A percentile compares a stretch with the other conserved stretches of the same genome.
These are phyloP conservation scores for Endocarpon pusillum DNA, from an alignment of 495 filamentous ascomycete species.

Conservation along the genomic window DNA sequence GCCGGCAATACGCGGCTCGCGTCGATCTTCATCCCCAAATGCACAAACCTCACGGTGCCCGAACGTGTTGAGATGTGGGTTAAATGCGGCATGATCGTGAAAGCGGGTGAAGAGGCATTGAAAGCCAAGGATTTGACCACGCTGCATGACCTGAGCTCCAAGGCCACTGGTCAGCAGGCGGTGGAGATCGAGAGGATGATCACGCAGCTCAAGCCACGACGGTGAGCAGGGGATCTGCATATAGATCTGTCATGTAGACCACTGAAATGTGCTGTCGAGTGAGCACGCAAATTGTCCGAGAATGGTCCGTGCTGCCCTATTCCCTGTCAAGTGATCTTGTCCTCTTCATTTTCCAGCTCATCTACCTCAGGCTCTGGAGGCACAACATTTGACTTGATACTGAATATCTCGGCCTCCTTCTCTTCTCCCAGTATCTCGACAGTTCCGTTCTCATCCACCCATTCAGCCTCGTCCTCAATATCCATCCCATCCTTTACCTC, in stretches of 20 bases:
- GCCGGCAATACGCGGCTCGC: slow-evolving; percentile 86
- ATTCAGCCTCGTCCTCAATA: slow-evolving; percentile 23
- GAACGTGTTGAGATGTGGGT: slow-evolving; percentile 85
- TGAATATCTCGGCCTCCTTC: neutral
- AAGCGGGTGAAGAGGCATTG: slow-evolving; percentile 84
- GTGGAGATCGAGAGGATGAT: slow-evolving; percentile 47
- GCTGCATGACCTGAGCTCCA: slow-evolving; percentile 38
- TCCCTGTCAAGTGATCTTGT: slow-evolving; percentile 28
- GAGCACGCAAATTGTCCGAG: neutral
- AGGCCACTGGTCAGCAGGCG: slow-evolving; percentile 35
- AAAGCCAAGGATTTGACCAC: slow-evolving; percentile 60
- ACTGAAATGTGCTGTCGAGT: neutral
- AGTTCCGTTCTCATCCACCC: slow-evolving; percentile 12
- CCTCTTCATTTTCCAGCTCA: slow-evolving; percentile 21
- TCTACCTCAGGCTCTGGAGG: slow-evolving; percentile 4
- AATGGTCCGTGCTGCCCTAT: neutral
- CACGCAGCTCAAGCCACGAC: slow-evolving; percentile 32
- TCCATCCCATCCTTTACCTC: slow-evolving; percentile 8
- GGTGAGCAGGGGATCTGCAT: slow-evolving; percentile 15
- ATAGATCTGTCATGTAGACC: slow-evolving; percentile 1
- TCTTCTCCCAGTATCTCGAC: neutral
- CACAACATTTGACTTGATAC: slow-evolving; percentile 4
- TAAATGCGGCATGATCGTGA: slow-evolving; percentile 79
- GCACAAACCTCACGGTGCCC: slow-evolving; percentile 39
- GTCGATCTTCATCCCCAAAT: slow-evolving; percentile 73